Evolutionary conservation across 352 stramenopile genomes (phyloP), one percentile per base, ranked within the genome.

Genomic region (Phytopythium mirpurense): DNA sequence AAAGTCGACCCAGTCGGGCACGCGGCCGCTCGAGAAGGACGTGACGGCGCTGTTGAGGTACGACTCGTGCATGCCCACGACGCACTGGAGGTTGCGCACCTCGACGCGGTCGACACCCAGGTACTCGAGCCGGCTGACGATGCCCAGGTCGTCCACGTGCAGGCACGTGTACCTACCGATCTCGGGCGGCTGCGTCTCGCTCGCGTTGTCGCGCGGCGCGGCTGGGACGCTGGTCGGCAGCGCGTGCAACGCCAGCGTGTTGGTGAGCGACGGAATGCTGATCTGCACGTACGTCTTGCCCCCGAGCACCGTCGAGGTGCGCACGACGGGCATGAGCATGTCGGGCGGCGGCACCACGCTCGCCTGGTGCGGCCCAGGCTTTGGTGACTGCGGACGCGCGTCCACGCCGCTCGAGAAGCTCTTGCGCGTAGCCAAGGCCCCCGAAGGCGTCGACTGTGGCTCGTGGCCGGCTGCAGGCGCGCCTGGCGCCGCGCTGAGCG

Each of bases 1-100:
- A 54, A 95, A 96, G 2, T 64, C 68, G 31, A 96, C 67, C 84
- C 84, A 96, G 64, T 96, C 87, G 50, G 52, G 54, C 48, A 96
- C 70, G 48, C 84, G 75, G 32, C 74, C 70, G 18, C 74, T 81
- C 10, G 78, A 49, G 59, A 93, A 94, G 11, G 74, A 82, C n/a
- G 71, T 70, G 35, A 92, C 56, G 7, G 81, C 81, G 47, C 69
- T 87, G 67, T 96, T 96, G 11, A 96, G 62, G 47, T 91, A 95
- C 29, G 83, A 72, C 57, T 96, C 86, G 51, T 96, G 87, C 51
- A 91, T 56, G 3, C 87, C 87, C 26, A 95, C 74, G 31, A 96
- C 52, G 52, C 72, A 86, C 46, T 79, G 69, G 2, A 96, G 59
- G 49, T 96, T 90, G 26, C 54, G 47, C 1, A 86, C 65, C 44